phyloP scores from a whole-genome alignment of 345 rosid genomes.

The Eucalyptus erythrocorys region DNA sequence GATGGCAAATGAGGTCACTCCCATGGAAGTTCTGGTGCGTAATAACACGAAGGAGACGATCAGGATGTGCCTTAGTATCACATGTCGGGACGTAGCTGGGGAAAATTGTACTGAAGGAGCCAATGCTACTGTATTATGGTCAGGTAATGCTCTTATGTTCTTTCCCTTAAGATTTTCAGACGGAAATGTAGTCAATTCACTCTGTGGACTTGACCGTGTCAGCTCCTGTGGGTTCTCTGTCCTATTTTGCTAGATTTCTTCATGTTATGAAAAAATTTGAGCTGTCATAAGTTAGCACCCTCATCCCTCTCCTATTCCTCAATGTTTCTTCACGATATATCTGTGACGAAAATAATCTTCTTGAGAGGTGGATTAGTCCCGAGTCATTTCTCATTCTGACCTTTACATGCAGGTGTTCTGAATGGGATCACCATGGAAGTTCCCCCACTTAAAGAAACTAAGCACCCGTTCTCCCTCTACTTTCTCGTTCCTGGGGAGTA shows the following conservation, averaged over 20 bases:
- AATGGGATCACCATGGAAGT: conserved; percentile 69
- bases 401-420: conserved; percentile 41
- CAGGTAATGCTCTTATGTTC: conserved; percentile 35
- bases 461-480: conserved; percentile 69
- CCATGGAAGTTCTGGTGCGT: conserved; percentile 79
- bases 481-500: conserved; percentile 95
- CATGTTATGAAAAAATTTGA: background rate
- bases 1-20: conserved; percentile 71
- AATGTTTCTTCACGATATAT: background rate
- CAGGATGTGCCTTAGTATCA: conserved; percentile 67
- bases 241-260: background rate
- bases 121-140: conserved; percentile 87
- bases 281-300: background rate
- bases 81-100: conserved; percentile 94
- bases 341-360: background rate
- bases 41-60: conserved; percentile 86
- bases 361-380: background rate
- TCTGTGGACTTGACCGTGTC: background rate
- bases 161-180: background rate
- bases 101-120: conserved; percentile 82
- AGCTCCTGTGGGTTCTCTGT: background rate
- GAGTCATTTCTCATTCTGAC: background rate
- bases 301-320: background rate
- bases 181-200: background rate
- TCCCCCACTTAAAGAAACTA: conserved; percentile 64